phyloP scores from a whole-genome alignment of 228 moss, liverwort and hornwort genomes.

The Sphagnum magellanicum region DNA sequence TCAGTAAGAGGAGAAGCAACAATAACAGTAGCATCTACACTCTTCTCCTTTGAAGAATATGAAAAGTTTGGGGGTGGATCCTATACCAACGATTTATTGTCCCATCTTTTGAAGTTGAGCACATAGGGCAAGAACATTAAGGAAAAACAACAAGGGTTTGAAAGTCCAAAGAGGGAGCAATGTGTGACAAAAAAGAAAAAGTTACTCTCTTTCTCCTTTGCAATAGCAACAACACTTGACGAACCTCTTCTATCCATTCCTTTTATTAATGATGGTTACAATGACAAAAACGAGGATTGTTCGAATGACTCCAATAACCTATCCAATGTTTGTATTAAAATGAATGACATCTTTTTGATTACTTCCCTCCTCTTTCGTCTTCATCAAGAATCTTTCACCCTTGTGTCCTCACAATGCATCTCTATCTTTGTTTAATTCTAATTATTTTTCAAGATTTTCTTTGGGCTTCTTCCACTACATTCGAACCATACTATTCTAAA shows the following conservation, averaged over 20 bases:
- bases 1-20: neutral
- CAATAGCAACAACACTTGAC: slow-evolving; percentile 4
- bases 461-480: too few relatives aligned
- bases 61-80: slow-evolving; percentile 33
- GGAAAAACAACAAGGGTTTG: slow-evolving; percentile 40
- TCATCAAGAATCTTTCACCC: too few relatives aligned
- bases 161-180: slow-evolving; percentile 29
- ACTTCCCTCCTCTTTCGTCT: too few relatives aligned
- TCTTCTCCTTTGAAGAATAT: slow-evolving; percentile 17
- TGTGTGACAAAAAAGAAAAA: slow-evolving; percentile 47
- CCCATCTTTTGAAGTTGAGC: slow-evolving; percentile 78
- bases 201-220: slow-evolving; percentile 8
- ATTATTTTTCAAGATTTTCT: too few relatives aligned
- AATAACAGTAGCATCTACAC: slow-evolving; percentile 22
- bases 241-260: slow-evolving; percentile 13
- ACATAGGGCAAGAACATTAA: slow-evolving; percentile 68
- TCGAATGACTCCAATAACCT: slow-evolving; percentile 75
- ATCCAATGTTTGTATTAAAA: slow-evolving; percentile 79
- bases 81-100: slow-evolving; percentile 21
- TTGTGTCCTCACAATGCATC: too few relatives aligned
- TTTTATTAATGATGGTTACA: slow-evolving; percentile 7
- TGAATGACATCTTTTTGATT: slow-evolving; percentile 60
- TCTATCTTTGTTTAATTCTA: too few relatives aligned
- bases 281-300: slow-evolving; percentile 28
- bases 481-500: too few relatives aligned